A percentile compares a stretch with the other conserved stretches of the same genome.
Conservation (phyloP, 2,329 filamentous ascomycete genomes). For the Pseudogymnoascus sp. region DNA sequence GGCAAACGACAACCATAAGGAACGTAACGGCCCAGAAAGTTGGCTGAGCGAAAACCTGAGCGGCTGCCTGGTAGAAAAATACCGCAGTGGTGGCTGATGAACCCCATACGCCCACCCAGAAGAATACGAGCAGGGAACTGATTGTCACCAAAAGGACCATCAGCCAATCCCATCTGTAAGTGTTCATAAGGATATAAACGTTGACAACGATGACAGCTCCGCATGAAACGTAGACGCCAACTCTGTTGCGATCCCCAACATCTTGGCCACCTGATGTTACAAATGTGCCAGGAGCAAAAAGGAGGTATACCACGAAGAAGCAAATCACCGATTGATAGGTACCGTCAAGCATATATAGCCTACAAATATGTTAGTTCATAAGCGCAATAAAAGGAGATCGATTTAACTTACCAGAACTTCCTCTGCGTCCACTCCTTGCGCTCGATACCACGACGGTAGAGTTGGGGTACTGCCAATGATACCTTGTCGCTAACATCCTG, state of each 20-base stretch:
- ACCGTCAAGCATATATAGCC: conserved; percentile 90
- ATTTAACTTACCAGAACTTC: conserved; percentile 79
- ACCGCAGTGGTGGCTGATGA: conserved; percentile 38
- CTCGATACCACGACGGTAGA: conserved; percentile 93
- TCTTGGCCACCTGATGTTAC: conserved; percentile 65
- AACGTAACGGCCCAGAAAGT: conserved; percentile 83
- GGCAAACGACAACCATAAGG: conserved; percentile 69
- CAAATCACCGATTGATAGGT: conserved; percentile 89
- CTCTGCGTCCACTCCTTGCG: conserved; percentile 89
- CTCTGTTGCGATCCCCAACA: conserved; percentile 70
- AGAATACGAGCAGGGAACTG: conserved; percentile 81
- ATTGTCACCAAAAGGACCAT: conserved; percentile 74
- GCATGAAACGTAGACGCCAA: conserved; percentile 81
- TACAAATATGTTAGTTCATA: conserved; percentile 33
- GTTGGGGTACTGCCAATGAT: conserved; percentile 85
- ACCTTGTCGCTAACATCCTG: conserved; percentile 94
- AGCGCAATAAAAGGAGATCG: not conserved
- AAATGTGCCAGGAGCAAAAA: conserved; percentile 63
- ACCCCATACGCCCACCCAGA: conserved; percentile 88
- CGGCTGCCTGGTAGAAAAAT: conserved; percentile 70
- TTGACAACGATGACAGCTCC: conserved; percentile 86
- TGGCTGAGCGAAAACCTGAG: conserved; percentile 71
- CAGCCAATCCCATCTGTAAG: conserved; percentile 97
- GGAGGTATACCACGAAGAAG: conserved; percentile 85
- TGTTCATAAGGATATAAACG: conserved; percentile 89